These are phyloP conservation scores for Lactarius sp. DNA, from an alignment of 768 basidiomycete species.

Conservation along the genomic window DNA sequence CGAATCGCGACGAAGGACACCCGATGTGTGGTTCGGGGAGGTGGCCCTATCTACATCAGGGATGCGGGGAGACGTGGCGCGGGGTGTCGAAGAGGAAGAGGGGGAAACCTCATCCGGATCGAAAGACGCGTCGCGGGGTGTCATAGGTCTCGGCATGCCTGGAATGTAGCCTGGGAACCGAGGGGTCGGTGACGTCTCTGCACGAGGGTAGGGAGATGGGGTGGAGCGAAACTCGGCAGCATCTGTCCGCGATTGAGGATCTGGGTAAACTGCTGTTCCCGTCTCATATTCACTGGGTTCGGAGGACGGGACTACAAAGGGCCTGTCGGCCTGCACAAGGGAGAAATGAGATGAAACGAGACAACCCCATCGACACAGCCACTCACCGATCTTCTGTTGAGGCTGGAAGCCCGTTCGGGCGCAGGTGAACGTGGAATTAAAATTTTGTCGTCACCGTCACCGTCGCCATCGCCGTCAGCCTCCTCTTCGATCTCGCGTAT, in stretches of 20 bases:
- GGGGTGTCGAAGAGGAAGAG: constrained; percentile 67
- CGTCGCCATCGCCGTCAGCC: constrained; percentile 42
- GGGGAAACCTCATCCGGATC: constrained; percentile 71
- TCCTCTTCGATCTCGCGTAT: constrained; percentile 77
- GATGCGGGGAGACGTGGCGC: constrained; percentile 63
- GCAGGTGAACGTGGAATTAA: constrained; percentile 59
- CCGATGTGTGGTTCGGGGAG: constrained; percentile 37
- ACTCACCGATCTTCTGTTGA: constrained; percentile 21
- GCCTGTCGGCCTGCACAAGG: constrained; percentile 3
- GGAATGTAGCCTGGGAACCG: constrained; percentile 80
- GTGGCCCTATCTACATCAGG: constrained; percentile 32
- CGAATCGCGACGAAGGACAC: constrained; percentile 50
- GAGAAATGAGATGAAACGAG: background rate
- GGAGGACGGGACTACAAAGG: background rate
- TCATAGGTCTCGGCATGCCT: constrained; percentile 89
- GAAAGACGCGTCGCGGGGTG: constrained; percentile 62
- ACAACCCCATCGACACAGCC: background rate
- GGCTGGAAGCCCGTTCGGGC: constrained; percentile 17
- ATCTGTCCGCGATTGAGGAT: constrained; percentile 45
- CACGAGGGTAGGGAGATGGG: constrained; percentile 51
- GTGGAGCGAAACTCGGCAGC: constrained; percentile 51
- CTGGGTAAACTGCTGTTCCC: constrained; percentile 67
- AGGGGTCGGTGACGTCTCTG: constrained; percentile 47
- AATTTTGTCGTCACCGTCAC: constrained; percentile 54
- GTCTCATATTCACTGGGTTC: constrained; percentile 46